Base-by-base conservation (phyloP, 163 green algal genomes). In the Scenedesmus sp. region DNA sequence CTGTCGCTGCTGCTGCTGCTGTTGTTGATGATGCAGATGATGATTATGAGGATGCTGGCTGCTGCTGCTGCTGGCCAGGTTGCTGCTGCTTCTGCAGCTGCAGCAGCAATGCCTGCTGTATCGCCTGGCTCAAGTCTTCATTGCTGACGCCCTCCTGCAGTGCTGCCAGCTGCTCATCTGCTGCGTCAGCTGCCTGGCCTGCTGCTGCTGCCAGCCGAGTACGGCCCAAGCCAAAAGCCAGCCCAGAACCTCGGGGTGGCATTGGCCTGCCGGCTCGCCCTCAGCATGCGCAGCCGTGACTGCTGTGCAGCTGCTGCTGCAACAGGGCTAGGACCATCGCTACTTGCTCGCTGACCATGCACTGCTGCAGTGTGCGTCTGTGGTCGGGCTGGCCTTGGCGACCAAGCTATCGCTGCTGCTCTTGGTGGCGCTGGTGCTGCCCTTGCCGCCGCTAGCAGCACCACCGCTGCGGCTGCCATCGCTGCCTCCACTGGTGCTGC, bases 71-170 rank as follows among this genome's bases (percentile, higher is more conserved):
- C 72, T 44, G 72, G 13, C 13, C 72, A 81, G 72, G 9, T 7
- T 46, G 37, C 37, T 49, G 73, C 73, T 13, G 37, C 73, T 16
- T 49, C 73, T 49, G 73, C 37, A 49, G 18, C 73, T 83, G 73
- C 73, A 53, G 73, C 35, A 83, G 51, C 65, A 76, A 30, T n/a
- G 73, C 73, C 73, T 53, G 73, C 37, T 83, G 37, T 46, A 83
- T 83, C 7, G 73, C 73, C 18, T 53, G 73, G 73, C 73, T 53
- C 0, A 83, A 13, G 18, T 83, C 73, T 4, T 83, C 73, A 33
- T 83, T 53, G 35, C 73, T 83, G 35, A 49, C 73, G 5, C 18
- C 73, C 73, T 83, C 73, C 3, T 53, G 37, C 37, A 49, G 37
- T 37, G 33, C 35, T 33, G 37, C 33, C 18, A 83, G 73, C 73